phyloP scores from a whole-genome alignment of 495 filamentous ascomycete species.

The Talaromyces wortmannii region DNA sequence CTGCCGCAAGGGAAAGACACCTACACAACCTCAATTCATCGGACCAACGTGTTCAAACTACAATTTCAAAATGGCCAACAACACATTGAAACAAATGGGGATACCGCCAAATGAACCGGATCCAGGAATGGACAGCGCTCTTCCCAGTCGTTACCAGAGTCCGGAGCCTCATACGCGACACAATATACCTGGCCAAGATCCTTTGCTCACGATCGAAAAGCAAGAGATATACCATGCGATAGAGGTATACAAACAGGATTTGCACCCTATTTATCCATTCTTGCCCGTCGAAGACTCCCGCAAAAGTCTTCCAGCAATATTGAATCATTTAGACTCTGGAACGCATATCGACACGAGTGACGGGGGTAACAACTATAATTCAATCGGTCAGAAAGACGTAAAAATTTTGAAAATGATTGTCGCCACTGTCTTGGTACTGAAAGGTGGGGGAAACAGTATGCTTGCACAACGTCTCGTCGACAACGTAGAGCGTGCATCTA shows the following conservation, averaged over 20 bases:
- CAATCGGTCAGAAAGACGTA: no score
- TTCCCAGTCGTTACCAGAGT: background rate
- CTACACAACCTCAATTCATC: slow-evolving; percentile 17
- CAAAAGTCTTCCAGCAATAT: slow-evolving; percentile 34
- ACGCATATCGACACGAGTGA: background rate
- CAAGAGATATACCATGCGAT: slow-evolving; percentile 64
- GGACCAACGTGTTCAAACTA: slow-evolving; percentile 38
- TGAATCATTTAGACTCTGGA: slow-evolving; percentile 16
- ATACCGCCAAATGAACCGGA: background rate
- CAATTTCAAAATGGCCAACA: slow-evolving; percentile 16
- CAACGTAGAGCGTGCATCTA: slow-evolving; percentile 33
- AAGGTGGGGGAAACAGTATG: slow-evolving; percentile 68
- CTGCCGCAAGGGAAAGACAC: background rate
- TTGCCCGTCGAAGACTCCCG: slow-evolving; percentile 60
- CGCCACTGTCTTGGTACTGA: slow-evolving; percentile 60
- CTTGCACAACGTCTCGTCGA: slow-evolving; percentile 63
- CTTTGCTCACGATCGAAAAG: slow-evolving; percentile 55
- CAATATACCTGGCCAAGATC: slow-evolving; percentile 28
- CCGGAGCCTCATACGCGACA: background rate
- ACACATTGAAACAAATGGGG: background rate
- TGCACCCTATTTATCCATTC: slow-evolving; percentile 78
- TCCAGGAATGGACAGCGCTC: background rate
- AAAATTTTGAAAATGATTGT: slow-evolving; percentile 43
- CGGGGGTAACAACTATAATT: no score
- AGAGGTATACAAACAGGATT: slow-evolving; percentile 67